Evolutionary conservation across 129 eudicot species (phyloP).

Genomic region (Pittosporum tobira): DNA sequence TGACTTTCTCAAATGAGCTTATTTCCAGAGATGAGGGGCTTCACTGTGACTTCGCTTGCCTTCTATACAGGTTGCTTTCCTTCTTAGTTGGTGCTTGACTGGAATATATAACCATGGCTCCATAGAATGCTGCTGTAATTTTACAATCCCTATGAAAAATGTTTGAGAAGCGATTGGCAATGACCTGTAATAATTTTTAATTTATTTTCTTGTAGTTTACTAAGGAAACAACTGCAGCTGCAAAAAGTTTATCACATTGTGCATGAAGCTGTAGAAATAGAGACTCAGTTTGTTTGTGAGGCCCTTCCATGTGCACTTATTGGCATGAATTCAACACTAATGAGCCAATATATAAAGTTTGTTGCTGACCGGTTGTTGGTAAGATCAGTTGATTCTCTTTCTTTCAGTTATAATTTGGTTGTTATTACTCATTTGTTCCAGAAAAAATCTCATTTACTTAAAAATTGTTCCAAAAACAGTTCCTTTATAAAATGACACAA

Average conservation of each 20-base stretch:
- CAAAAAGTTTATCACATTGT: slow-evolving; percentile 54
- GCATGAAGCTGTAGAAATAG: slow-evolving; percentile 76
- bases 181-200: no score
- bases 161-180: no score
- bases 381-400: slow-evolving; percentile 2
- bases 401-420: background rate
- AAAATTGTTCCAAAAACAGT: no score
- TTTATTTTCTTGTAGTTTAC: slow-evolving; percentile 30
- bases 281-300: slow-evolving; percentile 68
- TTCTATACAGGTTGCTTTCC: slow-evolving; percentile 43
- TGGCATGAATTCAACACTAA: slow-evolving; percentile 73
- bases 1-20: slow-evolving; percentile 83
- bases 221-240: slow-evolving; percentile 32
- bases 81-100: background rate
- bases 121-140: background rate
- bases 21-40: slow-evolving; percentile 90
- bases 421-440: no score
- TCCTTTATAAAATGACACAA: no score
- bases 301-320: slow-evolving; percentile 76
- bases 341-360: slow-evolving; percentile 82
- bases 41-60: slow-evolving; percentile 88
- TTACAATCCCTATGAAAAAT: no score
- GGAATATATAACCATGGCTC: background rate
- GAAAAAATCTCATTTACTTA: no score
- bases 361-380: slow-evolving; percentile 84